phyloP scores from a whole-genome alignment of 2,329 filamentous ascomycete species.

The Arthrobotrys musiformis region DNA sequence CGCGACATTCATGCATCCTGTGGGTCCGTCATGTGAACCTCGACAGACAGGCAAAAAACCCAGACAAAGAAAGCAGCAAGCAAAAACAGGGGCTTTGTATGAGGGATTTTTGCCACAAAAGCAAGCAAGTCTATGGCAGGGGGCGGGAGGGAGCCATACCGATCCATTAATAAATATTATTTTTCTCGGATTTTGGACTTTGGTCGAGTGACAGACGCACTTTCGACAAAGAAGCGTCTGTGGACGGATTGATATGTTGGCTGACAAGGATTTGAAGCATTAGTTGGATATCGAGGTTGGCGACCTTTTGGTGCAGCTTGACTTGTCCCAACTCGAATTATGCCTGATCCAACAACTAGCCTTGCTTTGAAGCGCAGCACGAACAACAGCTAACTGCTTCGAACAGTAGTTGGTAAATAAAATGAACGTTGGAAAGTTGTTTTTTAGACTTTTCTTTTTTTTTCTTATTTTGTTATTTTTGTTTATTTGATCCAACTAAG shows the following conservation, averaged over 20 bases:
- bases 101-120: conserved; percentile 55
- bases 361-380: not conserved
- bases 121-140: conserved; percentile 21
- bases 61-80: conserved; percentile 12
- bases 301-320: conserved; percentile 33
- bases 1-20: conserved; percentile 7
- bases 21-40: conserved; percentile 38
- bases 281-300: conserved; percentile 10
- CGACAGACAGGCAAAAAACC: not conserved
- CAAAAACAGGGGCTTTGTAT: conserved; percentile 32
- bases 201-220: conserved; percentile 11
- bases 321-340: conserved; percentile 22
- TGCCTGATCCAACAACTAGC: conserved; percentile 24
- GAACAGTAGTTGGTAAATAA: not conserved
- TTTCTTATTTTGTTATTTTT: too few relatives aligned
- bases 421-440: conserved; percentile 9
- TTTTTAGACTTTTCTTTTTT: not conserved
- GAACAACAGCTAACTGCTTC: conserved; percentile 12
- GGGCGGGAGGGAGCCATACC: conserved; percentile 23
- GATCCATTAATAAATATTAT: conserved; percentile 35
- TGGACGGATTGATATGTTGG: conserved; percentile 29
- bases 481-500: not conserved
- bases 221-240: conserved; percentile 17
- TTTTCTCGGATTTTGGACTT: not conserved
- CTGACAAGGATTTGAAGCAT: conserved; percentile 24